phyloP scores from a whole-genome alignment of 139 green algal genomes.

The Coccomyxa sp. region DNA sequence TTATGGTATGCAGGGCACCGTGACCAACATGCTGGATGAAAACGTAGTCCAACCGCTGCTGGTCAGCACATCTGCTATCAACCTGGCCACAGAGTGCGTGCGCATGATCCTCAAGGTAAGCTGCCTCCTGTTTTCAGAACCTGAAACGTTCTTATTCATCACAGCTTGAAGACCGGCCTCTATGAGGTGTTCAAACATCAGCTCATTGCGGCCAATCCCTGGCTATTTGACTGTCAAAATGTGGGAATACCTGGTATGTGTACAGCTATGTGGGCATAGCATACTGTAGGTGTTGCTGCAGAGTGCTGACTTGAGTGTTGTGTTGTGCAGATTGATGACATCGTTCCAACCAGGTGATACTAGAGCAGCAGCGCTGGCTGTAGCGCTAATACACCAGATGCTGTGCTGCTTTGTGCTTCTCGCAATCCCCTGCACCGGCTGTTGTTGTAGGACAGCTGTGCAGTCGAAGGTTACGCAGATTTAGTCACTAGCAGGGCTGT shows the following conservation, averaged over 20 bases:
- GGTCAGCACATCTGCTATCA: slow-evolving; percentile 84
- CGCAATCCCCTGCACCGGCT: no score
- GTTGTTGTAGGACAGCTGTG: no score
- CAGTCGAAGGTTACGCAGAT: no score
- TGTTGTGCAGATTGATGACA: slow-evolving; percentile 81
- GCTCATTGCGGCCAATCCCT: not conserved
- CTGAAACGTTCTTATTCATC: not conserved
- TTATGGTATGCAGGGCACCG: not conserved
- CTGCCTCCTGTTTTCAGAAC: not conserved
- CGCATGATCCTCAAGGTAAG: slow-evolving; percentile 94
- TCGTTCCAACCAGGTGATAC: slow-evolving; percentile 68
- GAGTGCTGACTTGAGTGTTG: no score
- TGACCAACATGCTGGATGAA: slow-evolving; percentile 95
- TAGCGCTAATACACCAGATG: no score
- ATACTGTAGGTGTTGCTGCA: no score
- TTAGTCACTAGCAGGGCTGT: no score
- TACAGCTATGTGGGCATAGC: no score
- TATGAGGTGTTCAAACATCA: not conserved
- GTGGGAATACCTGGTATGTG: no score
- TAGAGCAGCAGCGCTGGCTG: not conserved
- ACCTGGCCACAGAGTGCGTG: slow-evolving; percentile 90
- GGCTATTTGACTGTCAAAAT: no score
- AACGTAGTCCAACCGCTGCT: slow-evolving; percentile 95
- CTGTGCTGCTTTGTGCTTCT: no score
- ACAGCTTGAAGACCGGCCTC: not conserved